These are phyloP conservation scores for Solanum chacoense DNA, from an alignment of 305 asterid species.

Conservation along the genomic window DNA sequence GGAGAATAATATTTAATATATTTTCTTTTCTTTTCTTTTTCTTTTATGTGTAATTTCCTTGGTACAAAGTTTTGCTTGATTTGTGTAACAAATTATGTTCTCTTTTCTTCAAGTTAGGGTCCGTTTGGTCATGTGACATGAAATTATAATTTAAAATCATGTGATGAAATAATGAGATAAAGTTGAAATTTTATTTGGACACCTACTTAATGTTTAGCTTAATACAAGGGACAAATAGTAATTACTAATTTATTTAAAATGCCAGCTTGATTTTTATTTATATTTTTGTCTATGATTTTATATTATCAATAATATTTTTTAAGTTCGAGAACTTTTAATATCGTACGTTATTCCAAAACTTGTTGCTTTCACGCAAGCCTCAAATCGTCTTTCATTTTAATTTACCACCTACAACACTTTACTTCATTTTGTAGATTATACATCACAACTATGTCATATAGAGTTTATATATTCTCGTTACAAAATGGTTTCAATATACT, in stretches of 20 bases:
- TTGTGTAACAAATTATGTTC: not conserved
- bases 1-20: slow-evolving; percentile 4
- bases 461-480: not conserved
- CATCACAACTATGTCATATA: not conserved
- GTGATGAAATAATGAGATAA: not conserved
- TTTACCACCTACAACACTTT: not conserved
- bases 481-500: not conserved
- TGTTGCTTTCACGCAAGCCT: not conserved
- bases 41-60: not conserved
- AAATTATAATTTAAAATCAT: too few relatives aligned
- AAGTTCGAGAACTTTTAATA: not conserved
- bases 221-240: not conserved
- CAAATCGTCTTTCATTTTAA: not conserved
- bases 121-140: too few relatives aligned
- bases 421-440: not conserved
- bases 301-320: not conserved
- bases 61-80: not conserved
- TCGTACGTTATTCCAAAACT: not conserved
- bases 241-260: not conserved
- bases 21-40: not conserved
- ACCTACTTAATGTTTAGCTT: not conserved
- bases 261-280: not conserved
- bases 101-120: not conserved
- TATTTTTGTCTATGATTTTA: not conserved
- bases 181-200: too few relatives aligned